phyloP scores from a whole-genome alignment of 805 yeast species.

The Sugiyamaella floridensis region DNA sequence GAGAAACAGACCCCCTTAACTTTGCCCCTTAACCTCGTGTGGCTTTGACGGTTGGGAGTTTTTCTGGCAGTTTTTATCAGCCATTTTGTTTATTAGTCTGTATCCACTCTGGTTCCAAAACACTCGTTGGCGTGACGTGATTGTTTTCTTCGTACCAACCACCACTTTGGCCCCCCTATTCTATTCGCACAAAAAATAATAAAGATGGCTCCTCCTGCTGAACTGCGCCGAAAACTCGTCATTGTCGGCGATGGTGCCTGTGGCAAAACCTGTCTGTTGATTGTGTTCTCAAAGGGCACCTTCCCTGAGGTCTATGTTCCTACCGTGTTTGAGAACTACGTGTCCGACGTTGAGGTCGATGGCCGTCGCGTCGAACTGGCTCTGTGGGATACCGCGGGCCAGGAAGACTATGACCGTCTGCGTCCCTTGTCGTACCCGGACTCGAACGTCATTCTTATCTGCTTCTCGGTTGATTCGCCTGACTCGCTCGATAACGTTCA shows the following conservation, averaged over 20 bases:
- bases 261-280: slow-evolving; percentile 89
- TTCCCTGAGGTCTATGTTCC: slow-evolving; percentile 95
- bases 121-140: background rate
- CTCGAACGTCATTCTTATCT: slow-evolving; percentile 82
- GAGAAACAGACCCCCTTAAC: background rate
- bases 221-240: slow-evolving; percentile 53
- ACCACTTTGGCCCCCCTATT: background rate
- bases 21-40: background rate
- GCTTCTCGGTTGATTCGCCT: slow-evolving; percentile 86
- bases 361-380: slow-evolving; percentile 91
- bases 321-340: slow-evolving; percentile 95
- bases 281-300: slow-evolving; percentile 76
- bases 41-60: background rate
- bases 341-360: slow-evolving; percentile 82
- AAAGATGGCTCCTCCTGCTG: slow-evolving; percentile 25
- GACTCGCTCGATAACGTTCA: slow-evolving; percentile 90
- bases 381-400: slow-evolving; percentile 98
- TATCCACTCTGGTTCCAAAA: background rate
- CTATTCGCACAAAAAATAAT: background rate
- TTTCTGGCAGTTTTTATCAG: background rate
- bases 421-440: slow-evolving; percentile 91
- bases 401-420: slow-evolving; percentile 92
- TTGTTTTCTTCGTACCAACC: background rate
- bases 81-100: background rate
- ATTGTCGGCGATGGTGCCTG: slow-evolving; percentile 98